Evolutionary conservation across 352 stramenopile genomes (phyloP).

Genomic region (Globisporangium abappressorium): DNA sequence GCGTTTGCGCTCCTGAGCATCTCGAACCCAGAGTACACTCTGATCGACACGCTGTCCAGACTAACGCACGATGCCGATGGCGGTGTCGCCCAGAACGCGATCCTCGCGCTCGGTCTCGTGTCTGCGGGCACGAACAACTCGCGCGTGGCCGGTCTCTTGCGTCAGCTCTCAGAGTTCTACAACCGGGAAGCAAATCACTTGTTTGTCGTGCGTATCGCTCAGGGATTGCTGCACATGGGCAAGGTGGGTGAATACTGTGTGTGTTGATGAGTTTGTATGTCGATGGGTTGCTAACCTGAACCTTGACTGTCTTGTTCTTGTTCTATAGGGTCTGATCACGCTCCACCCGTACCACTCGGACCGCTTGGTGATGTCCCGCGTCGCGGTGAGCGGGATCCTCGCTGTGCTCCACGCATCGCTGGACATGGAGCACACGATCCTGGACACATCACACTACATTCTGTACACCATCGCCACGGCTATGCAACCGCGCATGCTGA

Average conservation of each 20-base stretch:
- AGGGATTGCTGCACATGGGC: constrained; percentile 98
- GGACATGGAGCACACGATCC: constrained; percentile 97
- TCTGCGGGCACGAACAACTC: constrained; percentile 99
- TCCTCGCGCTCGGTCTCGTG: constrained; percentile 95
- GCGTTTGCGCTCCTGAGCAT: constrained; percentile 96
- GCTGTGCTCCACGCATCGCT: constrained; percentile 95
- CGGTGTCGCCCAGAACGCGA: constrained; percentile 96
- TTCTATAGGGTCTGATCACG: constrained; percentile 91
- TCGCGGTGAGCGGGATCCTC: constrained; percentile 94
- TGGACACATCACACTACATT: constrained; percentile 99
- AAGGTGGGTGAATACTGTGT: constrained; percentile 64
- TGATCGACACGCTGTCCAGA: constrained; percentile 96
- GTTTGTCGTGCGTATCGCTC: constrained; percentile 98
- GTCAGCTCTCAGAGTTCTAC: constrained; percentile 98
- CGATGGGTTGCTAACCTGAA: not conserved
- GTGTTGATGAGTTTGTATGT: not conserved
- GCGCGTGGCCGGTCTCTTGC: constrained; percentile 96
- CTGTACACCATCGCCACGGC: constrained; percentile 97
- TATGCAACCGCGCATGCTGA: constrained; percentile 98
- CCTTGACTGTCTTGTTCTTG: constrained; percentile 1
- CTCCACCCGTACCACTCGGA: constrained; percentile 98
- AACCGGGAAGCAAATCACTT: constrained; percentile 96
- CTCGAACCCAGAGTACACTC: constrained; percentile 96
- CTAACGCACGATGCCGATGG: constrained; percentile 97
- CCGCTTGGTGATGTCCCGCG: constrained; percentile 82